These are phyloP conservation scores for Filobasidium floriforme DNA, from an alignment of 768 basidiomycete genomes.

Conservation along the genomic window DNA sequence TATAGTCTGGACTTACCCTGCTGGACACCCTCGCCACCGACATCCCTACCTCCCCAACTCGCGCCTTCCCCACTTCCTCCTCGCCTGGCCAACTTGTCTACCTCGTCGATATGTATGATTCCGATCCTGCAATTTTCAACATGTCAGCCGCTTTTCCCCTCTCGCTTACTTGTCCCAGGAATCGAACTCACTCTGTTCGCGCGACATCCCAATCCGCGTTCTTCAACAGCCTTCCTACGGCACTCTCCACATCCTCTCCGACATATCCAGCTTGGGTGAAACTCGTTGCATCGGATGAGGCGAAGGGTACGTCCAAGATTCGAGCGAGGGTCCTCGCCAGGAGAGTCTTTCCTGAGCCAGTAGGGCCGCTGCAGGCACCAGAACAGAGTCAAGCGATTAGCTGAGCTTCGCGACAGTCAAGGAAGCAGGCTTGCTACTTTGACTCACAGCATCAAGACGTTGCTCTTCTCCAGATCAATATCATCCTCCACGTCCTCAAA, in stretches of 20 bases:
- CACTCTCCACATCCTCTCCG: slow-evolving; percentile 92
- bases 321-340: slow-evolving; percentile 84
- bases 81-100: slow-evolving; percentile 73
- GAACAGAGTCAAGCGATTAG: not conserved
- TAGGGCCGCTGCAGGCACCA: slow-evolving; percentile 35
- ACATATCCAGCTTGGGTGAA: slow-evolving; percentile 78
- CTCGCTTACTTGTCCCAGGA: not conserved
- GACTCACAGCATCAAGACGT: slow-evolving; percentile 79
- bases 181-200: slow-evolving; percentile 60
- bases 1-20: slow-evolving; percentile 52
- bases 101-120: slow-evolving; percentile 92
- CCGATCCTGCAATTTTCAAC: slow-evolving; percentile 56
- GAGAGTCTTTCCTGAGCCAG: slow-evolving; percentile 69
- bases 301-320: slow-evolving; percentile 88
- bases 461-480: slow-evolving; percentile 74
- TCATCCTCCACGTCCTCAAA: slow-evolving; percentile 22
- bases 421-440: not conserved
- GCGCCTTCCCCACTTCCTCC: slow-evolving; percentile 49
- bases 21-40: slow-evolving; percentile 93
- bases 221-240: slow-evolving; percentile 77
- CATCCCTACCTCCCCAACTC: slow-evolving; percentile 56
- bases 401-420: not conserved
- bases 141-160: not conserved
- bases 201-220: slow-evolving; percentile 81
- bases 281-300: slow-evolving; percentile 72